Conservation (phyloP, 192 early-diverging fungal species). For the Coemansia erecta region DNA sequence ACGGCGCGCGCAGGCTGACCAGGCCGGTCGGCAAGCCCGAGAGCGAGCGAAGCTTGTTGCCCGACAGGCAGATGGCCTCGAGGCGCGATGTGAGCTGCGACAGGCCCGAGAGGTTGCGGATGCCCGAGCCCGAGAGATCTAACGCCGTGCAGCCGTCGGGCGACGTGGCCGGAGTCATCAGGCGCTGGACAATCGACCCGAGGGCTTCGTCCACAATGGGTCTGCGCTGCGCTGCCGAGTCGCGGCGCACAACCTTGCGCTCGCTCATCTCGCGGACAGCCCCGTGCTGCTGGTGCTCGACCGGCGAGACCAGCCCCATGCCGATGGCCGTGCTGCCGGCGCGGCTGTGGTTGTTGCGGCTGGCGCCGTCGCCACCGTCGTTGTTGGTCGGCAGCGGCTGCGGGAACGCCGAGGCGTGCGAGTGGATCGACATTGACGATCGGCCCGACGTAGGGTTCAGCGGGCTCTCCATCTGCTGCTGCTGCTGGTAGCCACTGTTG, state of each 20-base stretch:
- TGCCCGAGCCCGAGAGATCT: conserved; percentile 41
- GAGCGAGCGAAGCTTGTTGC: conserved; percentile 45
- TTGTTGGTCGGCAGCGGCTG: conserved; percentile 28
- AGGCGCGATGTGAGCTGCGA: conserved; percentile 38
- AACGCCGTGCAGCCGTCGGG: conserved; percentile 41
- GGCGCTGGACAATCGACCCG: conserved; percentile 46
- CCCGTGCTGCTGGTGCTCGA: conserved; percentile 34
- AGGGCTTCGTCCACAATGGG: conserved; percentile 45
- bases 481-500: background rate
- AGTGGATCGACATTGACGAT: conserved; percentile 39
- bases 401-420: conserved; percentile 40
- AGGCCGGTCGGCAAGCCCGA: conserved; percentile 38
- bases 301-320: conserved; percentile 44
- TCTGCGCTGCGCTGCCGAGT: conserved; percentile 9
- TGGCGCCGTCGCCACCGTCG: background rate
- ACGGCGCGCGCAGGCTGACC: conserved; percentile 38
- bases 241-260: conserved; percentile 18
- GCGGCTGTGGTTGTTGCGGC: background rate
- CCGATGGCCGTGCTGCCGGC: conserved; percentile 12
- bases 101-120: conserved; percentile 41
- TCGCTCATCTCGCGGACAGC: conserved; percentile 44
- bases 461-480: conserved; percentile 8
- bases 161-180: conserved; percentile 41
- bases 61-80: conserved; percentile 37
- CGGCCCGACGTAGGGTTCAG: conserved; percentile 19